These are phyloP conservation scores for Hordeum marinum DNA, from an alignment of 176 grass and related monocot species.

Conservation along the genomic window DNA sequence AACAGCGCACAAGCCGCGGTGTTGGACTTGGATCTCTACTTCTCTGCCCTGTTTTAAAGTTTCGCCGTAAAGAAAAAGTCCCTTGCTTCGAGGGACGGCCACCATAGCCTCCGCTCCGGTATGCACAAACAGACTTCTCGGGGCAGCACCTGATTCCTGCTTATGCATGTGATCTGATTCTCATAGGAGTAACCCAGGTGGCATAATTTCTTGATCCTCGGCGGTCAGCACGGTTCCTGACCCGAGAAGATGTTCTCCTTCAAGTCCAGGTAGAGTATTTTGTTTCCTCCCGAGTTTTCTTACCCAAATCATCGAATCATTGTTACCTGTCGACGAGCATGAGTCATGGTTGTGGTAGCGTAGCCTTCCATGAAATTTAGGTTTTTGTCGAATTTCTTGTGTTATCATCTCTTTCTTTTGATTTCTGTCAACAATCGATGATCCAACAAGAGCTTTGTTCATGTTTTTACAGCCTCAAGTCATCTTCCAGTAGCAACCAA, in stretches of 20 bases:
- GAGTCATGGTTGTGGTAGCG: not conserved
- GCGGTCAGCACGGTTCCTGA: not conserved
- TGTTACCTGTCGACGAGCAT: not conserved
- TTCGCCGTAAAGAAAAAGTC: not conserved
- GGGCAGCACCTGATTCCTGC: not conserved
- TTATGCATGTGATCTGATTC: not conserved
- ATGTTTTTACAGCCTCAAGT: constrained; percentile 15
- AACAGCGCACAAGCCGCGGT: not conserved
- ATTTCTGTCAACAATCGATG: constrained; percentile 15
- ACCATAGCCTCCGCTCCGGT: not conserved
- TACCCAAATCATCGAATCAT: constrained; percentile 3
- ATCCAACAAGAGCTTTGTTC: constrained; percentile 21
- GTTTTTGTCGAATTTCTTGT: not conserved
- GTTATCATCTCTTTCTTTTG: not conserved
- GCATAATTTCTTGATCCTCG: constrained; percentile 3
- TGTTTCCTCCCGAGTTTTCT: not conserved
- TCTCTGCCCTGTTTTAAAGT: not conserved
- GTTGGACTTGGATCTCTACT: not conserved
- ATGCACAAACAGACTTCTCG: not conserved
- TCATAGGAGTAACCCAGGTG: not conserved
- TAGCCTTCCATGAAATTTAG: constrained; percentile 26
- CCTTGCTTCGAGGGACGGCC: not conserved
- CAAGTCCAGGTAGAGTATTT: constrained; percentile 44
- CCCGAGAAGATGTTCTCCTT: constrained; percentile 55
- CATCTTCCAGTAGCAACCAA: constrained; percentile 21